These are phyloP conservation scores for Acanthochlamys bracteata DNA, from an alignment of 106 monocot genomes.

Conservation along the genomic window DNA sequence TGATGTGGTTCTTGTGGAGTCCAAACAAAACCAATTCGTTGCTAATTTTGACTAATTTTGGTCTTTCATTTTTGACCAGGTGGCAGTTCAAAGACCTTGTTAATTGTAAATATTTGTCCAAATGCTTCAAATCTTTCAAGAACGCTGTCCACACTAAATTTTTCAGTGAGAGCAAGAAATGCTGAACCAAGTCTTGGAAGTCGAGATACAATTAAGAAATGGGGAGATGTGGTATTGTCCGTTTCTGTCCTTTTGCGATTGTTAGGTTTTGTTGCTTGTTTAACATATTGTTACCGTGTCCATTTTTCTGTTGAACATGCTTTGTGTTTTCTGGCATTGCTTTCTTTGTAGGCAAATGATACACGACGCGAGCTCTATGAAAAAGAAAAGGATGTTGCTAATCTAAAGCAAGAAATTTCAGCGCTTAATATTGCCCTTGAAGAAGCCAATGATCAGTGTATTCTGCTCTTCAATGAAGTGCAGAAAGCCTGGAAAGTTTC, in stretches of 20 bases:
- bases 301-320: not conserved
- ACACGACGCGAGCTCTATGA: slow-evolving; percentile 78
- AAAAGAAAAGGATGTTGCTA: slow-evolving; percentile 76
- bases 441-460: slow-evolving; percentile 89
- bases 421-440: slow-evolving; percentile 58
- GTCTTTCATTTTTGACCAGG: slow-evolving; percentile 29
- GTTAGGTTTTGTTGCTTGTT: not conserved
- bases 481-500: slow-evolving; percentile 99
- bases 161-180: slow-evolving; percentile 82
- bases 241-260: not conserved
- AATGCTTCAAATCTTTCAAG: slow-evolving; percentile 57
- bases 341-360: slow-evolving; percentile 68
- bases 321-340: not conserved
- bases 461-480: slow-evolving; percentile 91
- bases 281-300: not conserved
- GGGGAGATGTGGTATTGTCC: slow-evolving; percentile 80
- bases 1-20: too few relatives aligned
- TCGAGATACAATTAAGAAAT: slow-evolving; percentile 93
- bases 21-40: too few relatives aligned
- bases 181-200: slow-evolving; percentile 86
- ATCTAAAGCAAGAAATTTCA: slow-evolving; percentile 53
- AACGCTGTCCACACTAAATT: slow-evolving; percentile 64
- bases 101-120: slow-evolving; percentile 78
- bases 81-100: slow-evolving; percentile 71
- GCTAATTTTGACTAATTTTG: not conserved